Evolutionary conservation across 306 rosid genomes (phyloP), one percentile per base, ranked within the genome.

Genomic region (Citrullus colocynthis): DNA sequence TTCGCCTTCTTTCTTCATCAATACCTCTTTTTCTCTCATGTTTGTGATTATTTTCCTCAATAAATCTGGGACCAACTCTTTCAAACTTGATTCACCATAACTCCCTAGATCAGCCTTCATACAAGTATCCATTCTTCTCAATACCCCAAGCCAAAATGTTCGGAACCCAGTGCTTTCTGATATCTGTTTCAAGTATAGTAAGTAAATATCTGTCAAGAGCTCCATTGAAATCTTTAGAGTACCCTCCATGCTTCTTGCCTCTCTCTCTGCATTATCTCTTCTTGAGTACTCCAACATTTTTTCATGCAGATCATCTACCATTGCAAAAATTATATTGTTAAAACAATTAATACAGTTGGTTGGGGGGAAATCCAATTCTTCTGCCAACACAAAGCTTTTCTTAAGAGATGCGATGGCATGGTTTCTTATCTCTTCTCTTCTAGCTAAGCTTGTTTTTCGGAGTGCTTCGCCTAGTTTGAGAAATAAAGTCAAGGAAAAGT

Each of bases 61-160:
- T 86, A 90, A 83, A 34, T 87, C 88, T 28, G 97, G 97, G 32
- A 90, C 77, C 32, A 83, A 30, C 9, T 88, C 91, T 36, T 75
- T 87, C 86, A 95, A 59, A 39, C 69, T 84, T 13, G 97, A 88
- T 32, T 74, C 76, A 59, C 97, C 97, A 82, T 86, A 87, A 1
- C 76, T 87, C 24, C 97, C 97, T 61, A 95, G 85, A 15, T 95
- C 96, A 78, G 92, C 96, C 73, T 92, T 95, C 97, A 92, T 84
- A 20, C 94, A 92, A 3, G 97, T 89, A 81, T 91, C 99, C 99
- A 95, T 92, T 84, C 97, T 89, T 76, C 97, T 88, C 85, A 95
- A 81, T 51, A 95, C 83, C 9, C 99, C 97, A 17, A 92, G 77
- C 99, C 99, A 95, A 74, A 95, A 90, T 20, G 92, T 84, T 80